Evolutionary conservation across 1,284 basidiomycete genomes (phyloP), one percentile per base, ranked within the genome.

Genomic region (Rhodotorula sp.): DNA sequence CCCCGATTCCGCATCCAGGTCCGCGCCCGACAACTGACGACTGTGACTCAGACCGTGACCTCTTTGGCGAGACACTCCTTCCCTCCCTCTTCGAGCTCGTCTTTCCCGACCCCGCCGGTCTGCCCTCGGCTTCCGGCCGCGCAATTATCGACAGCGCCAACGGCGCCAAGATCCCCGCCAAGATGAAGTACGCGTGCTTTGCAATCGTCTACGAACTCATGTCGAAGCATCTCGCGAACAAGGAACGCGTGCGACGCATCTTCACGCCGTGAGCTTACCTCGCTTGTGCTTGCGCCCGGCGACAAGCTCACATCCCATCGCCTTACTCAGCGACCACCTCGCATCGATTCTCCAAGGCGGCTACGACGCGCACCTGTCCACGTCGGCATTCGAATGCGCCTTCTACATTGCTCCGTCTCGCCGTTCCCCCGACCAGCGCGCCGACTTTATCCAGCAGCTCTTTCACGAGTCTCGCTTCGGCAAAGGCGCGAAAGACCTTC

Each of bases 141-240:
- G 52, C 39, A 19, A n/a, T 59, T 44, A 20, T 34, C 24, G 47
- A 51, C 20, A 36, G n/a, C 29, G 36, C 24, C 27, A 8, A 2
- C 15, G 56, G 10, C 5, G 27, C 30, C 19, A 22, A 27, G 20
- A 13, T 53, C 0, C 57, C 44, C n/a, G 17, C 15, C n/a, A 36
- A 54, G n/a, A 24, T 32, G 9, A 70, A 70, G 58, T 70, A 64
- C 44, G 30, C 32, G 22, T 62, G 59, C 15, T 39, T 71, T 8
- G 70, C 59, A 1, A 32, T 60, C 20, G 34, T 71, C 27, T 48
- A 27, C 29, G 51, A 62, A 24, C 8, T 58, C 24, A 20, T 64
- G 36, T 53, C 48, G 20, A 64, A 62, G 65, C 48, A 62, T 22
- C 49, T 34, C 5, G 27, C 9, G 30, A 64, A 61, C 65, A 67